These are phyloP conservation scores for Lodderomyces beijingensis DNA, from an alignment of 1,139 yeast genomes.

Conservation along the genomic window DNA sequence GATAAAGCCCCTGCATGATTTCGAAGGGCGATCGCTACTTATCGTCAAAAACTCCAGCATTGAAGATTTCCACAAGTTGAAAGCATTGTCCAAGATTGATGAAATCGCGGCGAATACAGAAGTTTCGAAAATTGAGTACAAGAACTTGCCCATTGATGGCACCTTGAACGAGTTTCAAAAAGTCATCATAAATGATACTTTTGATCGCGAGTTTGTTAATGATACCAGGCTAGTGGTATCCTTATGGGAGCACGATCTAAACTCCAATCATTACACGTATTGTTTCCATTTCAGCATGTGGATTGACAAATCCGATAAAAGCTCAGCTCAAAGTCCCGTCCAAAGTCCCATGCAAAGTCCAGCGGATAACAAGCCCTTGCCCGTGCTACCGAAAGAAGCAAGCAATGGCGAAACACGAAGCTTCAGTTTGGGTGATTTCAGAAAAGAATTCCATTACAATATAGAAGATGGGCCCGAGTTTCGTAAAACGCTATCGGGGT, in stretches of 20 bases:
- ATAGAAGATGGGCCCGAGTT: conserved; percentile 76
- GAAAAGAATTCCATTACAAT: conserved; percentile 30
- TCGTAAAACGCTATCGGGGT: conserved; percentile 49
- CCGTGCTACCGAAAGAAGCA: too few species aligned
- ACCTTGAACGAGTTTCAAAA: conserved; percentile 18
- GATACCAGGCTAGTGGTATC: conserved; percentile 23
- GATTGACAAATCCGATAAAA: conserved; percentile 18
- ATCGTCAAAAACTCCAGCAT: conserved; percentile 22
- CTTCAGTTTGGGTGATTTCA: conserved; percentile 18
- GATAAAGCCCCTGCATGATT: conserved; percentile 13
- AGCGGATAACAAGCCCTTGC: not conserved
- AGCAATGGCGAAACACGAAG: not conserved
- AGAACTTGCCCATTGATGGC: conserved; percentile 24
- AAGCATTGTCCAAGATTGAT: conserved; percentile 8
- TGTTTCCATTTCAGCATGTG: conserved; percentile 29
- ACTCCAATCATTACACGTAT: conserved; percentile 15
- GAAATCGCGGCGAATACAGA: conserved; percentile 7
- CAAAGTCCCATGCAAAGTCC: not conserved
- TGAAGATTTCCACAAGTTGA: conserved; percentile 7
- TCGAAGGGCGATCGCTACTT: conserved; percentile 17
- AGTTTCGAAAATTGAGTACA: conserved; percentile 26
- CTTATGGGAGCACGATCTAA: conserved; percentile 26
- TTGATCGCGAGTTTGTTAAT: conserved; percentile 15
- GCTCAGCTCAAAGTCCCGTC: not conserved
- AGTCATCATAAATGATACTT: conserved; percentile 31